Evolutionary conservation across 2,329 filamentous ascomycete genomes (phyloP).

Genomic region (Aspergillus quadricinctus): DNA sequence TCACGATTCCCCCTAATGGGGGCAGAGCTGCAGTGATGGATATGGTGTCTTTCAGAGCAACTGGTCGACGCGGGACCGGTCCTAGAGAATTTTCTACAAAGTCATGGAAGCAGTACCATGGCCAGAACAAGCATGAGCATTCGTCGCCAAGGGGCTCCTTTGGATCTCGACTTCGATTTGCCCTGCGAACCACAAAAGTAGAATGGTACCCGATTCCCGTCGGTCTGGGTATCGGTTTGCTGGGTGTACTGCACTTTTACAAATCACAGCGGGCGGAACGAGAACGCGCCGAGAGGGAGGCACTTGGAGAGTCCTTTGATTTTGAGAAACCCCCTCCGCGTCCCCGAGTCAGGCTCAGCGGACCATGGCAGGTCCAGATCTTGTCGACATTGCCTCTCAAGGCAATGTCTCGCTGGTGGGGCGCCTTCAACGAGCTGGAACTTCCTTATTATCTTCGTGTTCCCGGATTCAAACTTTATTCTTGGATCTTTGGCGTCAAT

Average conservation of each 20-base stretch:
- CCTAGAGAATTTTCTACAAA: conserved; percentile 38
- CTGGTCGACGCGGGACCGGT: conserved; percentile 25
- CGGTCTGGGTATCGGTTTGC: conserved; percentile 76
- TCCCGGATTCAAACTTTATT: conserved; percentile 87
- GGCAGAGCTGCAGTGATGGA: conserved; percentile 27
- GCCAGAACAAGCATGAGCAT: conserved; percentile 35
- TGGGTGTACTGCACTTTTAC: conserved; percentile 80
- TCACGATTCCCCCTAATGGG: conserved; percentile 17
- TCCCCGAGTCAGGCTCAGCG: conserved; percentile 69
- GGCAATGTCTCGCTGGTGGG: conserved; percentile 84
- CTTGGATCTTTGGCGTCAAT: conserved; percentile 85
- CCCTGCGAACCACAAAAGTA: conserved; percentile 61
- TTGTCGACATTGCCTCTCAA: conserved; percentile 93
- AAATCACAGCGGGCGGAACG: conserved; percentile 57
- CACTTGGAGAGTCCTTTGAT: conserved; percentile 30
- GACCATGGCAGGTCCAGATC: conserved; percentile 88
- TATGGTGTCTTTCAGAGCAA: conserved; percentile 29
- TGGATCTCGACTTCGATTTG: conserved; percentile 52
- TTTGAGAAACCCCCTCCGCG: conserved; percentile 46
- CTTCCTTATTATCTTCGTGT: conserved; percentile 84
- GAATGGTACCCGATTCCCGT: conserved; percentile 91
- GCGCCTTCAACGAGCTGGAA: conserved; percentile 81
- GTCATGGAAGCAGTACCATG: conserved; percentile 37
- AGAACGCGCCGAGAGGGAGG: conserved; percentile 46
- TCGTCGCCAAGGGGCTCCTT: conserved; percentile 48